Evolutionary conservation across 352 stramenopile species (phyloP).

Genomic region (Phytophthora litchii): DNA sequence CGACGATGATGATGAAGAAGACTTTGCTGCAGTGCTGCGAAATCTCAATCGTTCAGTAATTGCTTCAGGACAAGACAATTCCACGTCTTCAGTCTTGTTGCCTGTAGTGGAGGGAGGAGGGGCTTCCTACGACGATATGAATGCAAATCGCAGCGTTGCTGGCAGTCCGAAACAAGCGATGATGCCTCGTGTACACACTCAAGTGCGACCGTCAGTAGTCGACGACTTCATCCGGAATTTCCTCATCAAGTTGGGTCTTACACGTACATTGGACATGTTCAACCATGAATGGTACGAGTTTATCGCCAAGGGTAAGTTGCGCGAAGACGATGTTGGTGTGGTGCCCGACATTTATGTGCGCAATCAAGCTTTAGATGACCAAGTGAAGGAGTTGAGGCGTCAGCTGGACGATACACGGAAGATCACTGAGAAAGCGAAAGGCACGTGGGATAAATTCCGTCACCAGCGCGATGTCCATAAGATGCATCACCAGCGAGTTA

Average conservation of each 20-base stretch:
- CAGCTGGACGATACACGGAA: conserved; percentile 90
- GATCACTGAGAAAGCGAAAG: conserved; percentile 90
- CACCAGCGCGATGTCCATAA: conserved; percentile 95
- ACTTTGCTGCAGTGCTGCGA: conserved; percentile 84
- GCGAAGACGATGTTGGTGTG: conserved; percentile 86
- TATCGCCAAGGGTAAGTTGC: conserved; percentile 91
- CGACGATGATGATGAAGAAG: conserved; percentile 88
- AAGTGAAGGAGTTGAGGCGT: conserved; percentile 82
- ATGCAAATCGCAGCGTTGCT: conserved; percentile 23
- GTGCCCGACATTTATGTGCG: conserved; percentile 95
- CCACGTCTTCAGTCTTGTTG: conserved; percentile 11
- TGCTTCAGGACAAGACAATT: conserved; percentile 28
- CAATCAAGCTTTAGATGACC: conserved; percentile 92
- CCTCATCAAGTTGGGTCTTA: conserved; percentile 93
- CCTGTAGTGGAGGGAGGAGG: conserved; percentile 9
- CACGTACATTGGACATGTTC: conserved; percentile 92
- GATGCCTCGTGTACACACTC: conserved; percentile 48
- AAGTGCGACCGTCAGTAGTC: conserved; percentile 86
- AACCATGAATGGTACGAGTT: conserved; percentile 97
- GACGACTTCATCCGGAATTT: conserved; percentile 97
- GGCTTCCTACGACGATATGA: conserved; percentile 14
- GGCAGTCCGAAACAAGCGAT: conserved; percentile 33
- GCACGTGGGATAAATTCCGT: conserved; percentile 96
- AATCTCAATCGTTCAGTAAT: conserved; percentile 75
- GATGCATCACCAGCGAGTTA: conserved; percentile 95